Evolutionary conservation across 805 yeast genomes (phyloP).

Genomic region (Kockiozyma suomiensis): DNA sequence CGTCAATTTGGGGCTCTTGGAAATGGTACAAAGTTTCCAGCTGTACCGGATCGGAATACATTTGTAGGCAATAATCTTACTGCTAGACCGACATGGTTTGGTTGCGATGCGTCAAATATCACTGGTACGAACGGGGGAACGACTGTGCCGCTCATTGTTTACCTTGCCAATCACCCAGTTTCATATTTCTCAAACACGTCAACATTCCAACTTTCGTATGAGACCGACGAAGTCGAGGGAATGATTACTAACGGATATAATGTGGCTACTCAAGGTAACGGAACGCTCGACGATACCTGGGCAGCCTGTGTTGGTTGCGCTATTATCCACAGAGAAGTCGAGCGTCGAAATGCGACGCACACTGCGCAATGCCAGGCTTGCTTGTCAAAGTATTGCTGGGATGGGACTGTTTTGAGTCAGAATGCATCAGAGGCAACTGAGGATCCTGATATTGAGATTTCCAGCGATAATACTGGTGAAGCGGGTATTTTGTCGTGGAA

Average conservation of each 20-base stretch:
- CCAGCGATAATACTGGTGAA: conserved; percentile 8
- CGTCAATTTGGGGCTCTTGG: conserved; percentile 60
- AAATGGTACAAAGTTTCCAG: conserved; percentile 69
- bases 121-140: conserved; percentile 51
- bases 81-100: conserved; percentile 75
- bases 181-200: conserved; percentile 67
- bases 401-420: conserved; percentile 47
- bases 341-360: conserved; percentile 62
- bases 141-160: conserved; percentile 74
- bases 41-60: conserved; percentile 70
- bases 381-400: conserved; percentile 79
- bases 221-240: conserved; percentile 57
- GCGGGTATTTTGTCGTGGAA: conserved; percentile 2
- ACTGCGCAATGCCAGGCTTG: conserved; percentile 74
- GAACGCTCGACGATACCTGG: conserved; percentile 71
- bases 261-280: conserved; percentile 66
- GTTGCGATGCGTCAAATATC: conserved; percentile 69
- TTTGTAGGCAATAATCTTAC: conserved; percentile 64
- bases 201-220: conserved; percentile 68
- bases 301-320: conserved; percentile 84
- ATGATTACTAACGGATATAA: conserved; percentile 80
- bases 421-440: conserved; percentile 18
- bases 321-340: conserved; percentile 76
- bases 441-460: conserved; percentile 12
- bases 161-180: conserved; percentile 72